These are phyloP conservation scores for Whalleya microplaca DNA, from an alignment of 2,329 filamentous ascomycete genomes.

Conservation along the genomic window DNA sequence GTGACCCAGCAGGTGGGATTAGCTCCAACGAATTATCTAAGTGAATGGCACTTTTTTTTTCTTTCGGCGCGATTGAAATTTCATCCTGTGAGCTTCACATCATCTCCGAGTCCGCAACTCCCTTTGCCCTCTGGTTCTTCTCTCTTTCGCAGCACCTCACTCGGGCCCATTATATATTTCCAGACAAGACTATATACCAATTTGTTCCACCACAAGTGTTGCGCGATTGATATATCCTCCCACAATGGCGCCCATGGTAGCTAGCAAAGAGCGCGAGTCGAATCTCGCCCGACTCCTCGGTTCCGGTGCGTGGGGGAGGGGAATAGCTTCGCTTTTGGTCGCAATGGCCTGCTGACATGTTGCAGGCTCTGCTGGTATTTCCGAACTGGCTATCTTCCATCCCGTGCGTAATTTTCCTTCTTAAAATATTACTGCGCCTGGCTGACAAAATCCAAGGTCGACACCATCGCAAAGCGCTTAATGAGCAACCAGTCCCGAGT, in stretches of 20 bases:
- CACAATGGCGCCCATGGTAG: constrained; percentile 63
- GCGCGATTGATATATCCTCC: constrained; percentile 3
- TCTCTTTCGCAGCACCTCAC: constrained; percentile 1
- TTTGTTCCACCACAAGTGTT: too few species aligned
- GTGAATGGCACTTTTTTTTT: constrained; percentile 14
- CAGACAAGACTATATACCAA: neutral
- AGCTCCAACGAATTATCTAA: constrained; percentile 15
- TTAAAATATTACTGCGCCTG: constrained; percentile 16
- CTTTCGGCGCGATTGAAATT: constrained; percentile 25
- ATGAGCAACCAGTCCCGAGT: constrained; percentile 95
- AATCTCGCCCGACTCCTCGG: constrained; percentile 85
- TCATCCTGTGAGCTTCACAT: constrained; percentile 14
- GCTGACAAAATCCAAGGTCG: constrained; percentile 64
- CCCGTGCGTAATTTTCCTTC: constrained; percentile 50
- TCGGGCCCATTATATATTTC: neutral
- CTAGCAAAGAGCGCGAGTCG: constrained; percentile 75
- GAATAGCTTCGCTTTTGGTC: neutral
- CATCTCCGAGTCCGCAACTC: constrained; percentile 15
- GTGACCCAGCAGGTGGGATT: constrained; percentile 4
- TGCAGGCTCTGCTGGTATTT: constrained; percentile 61
- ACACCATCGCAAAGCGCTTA: constrained; percentile 97
- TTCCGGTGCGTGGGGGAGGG: constrained; percentile 67
- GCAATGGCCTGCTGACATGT: constrained; percentile 13
- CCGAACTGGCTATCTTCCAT: constrained; percentile 74
- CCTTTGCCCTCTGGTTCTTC: constrained; percentile 9